Evolutionary conservation across 1,284 basidiomycete species (phyloP).

Genomic region (Cutaneotrichosporon dermatis): DNA sequence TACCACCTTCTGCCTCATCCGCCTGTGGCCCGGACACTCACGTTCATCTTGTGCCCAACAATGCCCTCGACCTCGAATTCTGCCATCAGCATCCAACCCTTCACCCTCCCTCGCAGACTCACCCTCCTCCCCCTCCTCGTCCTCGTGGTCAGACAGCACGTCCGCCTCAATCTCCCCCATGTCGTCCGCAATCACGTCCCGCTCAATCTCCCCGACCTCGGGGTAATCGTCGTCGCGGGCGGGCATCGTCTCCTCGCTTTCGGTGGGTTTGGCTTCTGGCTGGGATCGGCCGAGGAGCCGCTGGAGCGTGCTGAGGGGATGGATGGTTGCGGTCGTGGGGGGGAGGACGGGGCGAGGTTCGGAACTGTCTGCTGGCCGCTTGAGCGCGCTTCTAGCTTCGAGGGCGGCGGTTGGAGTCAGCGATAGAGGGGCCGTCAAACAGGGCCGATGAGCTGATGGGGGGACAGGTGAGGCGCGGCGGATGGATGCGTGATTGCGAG

Average conservation of each 20-base stretch:
- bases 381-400: no score
- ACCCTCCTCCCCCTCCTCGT: constrained; percentile 25
- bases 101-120: constrained; percentile 5
- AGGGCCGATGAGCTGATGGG: no score
- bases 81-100: constrained; percentile 4
- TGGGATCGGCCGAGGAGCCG: background rate
- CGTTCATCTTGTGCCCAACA: constrained; percentile 20
- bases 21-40: constrained; percentile 15
- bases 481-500: no score
- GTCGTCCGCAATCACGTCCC: background rate
- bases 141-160: constrained; percentile 14
- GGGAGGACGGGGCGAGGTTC: no score
- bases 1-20: background rate
- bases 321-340: background rate
- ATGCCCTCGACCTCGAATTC: constrained; percentile 36
- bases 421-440: no score
- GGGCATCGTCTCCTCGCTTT: background rate
- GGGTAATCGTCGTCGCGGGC: background rate
- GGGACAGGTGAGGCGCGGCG: no score
- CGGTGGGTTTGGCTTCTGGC: background rate
- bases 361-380: no score
- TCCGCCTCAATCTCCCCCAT: constrained; percentile 7
- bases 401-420: no score
- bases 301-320: background rate
- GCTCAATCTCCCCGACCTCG: background rate